Base-by-base conservation (phyloP, 495 filamentous ascomycete genomes). In the Penicillium paxilli region DNA sequence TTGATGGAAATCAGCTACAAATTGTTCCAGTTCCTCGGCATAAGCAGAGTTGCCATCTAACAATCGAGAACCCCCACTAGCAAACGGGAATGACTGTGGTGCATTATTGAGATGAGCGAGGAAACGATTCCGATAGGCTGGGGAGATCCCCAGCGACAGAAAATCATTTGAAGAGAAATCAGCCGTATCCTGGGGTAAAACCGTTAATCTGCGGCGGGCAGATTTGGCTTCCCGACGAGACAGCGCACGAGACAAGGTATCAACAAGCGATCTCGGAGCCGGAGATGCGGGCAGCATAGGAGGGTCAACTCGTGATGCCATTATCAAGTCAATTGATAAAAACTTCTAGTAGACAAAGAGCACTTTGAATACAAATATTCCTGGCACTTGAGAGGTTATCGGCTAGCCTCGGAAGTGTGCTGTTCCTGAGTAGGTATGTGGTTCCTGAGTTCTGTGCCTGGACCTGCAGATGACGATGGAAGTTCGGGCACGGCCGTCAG, bases 21-120 rank as follows among this genome's bases (percentile, higher is more conserved):
- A 76, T 0, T 52, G 51, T 61, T 93, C 90, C 3, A 93, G 73
- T 0, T 71, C 58, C 58, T 90, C 86, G 0, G 83, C 80, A 55
- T 84, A 86, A 0, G 57, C 28, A 0, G 83, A 87, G 68, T 92
- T 92, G 5, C 90, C 90, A 65, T 92, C 72, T 17, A 77, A 48
- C 0, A 78, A 45, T 4, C 76, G 69, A 5, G 77, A 79, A 1
- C 77, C 74, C 2, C 73, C 73, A 17, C 71, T 74, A 16, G 70
- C 68, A 52, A 78, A 68, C 0, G 69, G 73, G 25, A 72, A 61
- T 0, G 50, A 51, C 17, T 72, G 53, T 7, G 66, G 73, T 1
- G 67, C 59, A 22, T 59, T 49, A 11, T 71, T 67, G 12, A 75
- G 54, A 38, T 71, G 67, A 12, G 53, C 44, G 2, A 74, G 47